Conservation (phyloP, 768 basidiomycete species). For the Podaxis sp. region DNA sequence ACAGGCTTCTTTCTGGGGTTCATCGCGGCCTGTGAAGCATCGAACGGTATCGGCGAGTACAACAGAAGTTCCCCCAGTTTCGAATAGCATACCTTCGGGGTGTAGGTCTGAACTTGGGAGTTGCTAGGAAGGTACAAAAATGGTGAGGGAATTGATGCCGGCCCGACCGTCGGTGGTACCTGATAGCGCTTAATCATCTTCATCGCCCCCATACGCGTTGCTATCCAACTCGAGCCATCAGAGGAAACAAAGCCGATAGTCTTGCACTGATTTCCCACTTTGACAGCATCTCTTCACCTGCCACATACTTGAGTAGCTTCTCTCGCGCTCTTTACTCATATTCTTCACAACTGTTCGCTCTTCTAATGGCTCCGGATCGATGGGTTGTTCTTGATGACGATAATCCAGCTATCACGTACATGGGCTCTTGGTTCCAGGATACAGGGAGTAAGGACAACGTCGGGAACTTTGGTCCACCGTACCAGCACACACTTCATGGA, state of each 20-base stretch:
- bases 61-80: background rate
- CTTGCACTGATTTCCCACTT: background rate
- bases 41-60: background rate
- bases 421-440: slow-evolving; percentile 30
- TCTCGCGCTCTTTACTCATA: background rate
- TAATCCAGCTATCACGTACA: slow-evolving; percentile 29
- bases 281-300: background rate
- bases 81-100: background rate
- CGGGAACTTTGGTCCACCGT: slow-evolving; percentile 34
- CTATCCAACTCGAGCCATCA: too few relatives aligned
- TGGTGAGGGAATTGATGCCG: background rate
- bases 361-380: slow-evolving; percentile 16
- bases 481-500: slow-evolving; percentile 29
- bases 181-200: too few relatives aligned
- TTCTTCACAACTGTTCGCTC: background rate
- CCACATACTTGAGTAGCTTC: background rate
- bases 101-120: background rate
- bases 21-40: background rate
- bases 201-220: too few relatives aligned
- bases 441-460: slow-evolving; percentile 24
- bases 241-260: too few relatives aligned
- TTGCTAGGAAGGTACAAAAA: background rate
- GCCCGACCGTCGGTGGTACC: too few relatives aligned
- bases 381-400: slow-evolving; percentile 36
- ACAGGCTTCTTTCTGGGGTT: background rate